These are phyloP conservation scores for Lactifluus hygrophoroides DNA, from an alignment of 768 basidiomycete species.

Conservation along the genomic window DNA sequence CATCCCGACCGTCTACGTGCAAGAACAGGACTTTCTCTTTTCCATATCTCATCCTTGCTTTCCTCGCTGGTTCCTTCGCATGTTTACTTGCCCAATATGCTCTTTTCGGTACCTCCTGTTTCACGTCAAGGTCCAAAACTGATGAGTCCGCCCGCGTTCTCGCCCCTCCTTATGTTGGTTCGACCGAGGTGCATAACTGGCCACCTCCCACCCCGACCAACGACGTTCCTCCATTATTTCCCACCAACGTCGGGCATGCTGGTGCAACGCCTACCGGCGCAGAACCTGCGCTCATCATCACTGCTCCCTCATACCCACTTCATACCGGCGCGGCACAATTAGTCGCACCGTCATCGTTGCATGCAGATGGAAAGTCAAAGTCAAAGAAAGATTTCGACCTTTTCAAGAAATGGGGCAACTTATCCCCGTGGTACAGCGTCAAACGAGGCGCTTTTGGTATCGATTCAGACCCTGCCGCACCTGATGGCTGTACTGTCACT, in stretches of 20 bases:
- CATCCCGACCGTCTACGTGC: conserved; percentile 35
- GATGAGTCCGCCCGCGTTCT: conserved; percentile 23
- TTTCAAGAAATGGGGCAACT: conserved; percentile 75
- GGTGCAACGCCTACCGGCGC: conserved; percentile 76
- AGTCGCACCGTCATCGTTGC: conserved; percentile 39
- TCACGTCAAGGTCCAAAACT: background rate
- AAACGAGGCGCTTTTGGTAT: conserved; percentile 57
- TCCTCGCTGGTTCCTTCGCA: conserved; percentile 13
- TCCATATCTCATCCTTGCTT: conserved; percentile 8
- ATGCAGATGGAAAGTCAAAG: conserved; percentile 15
- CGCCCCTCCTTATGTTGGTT: conserved; percentile 64
- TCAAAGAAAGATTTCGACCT: conserved; percentile 46
- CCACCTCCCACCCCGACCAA: conserved; percentile 74
- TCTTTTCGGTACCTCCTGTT: conserved; percentile 9
- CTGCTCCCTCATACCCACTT: conserved; percentile 70
- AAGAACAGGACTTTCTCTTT: conserved; percentile 2
- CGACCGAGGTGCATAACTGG: conserved; percentile 57
- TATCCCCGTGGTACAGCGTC: conserved; percentile 82
- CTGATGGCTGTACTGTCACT: conserved; percentile 60
- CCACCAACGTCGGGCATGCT: conserved; percentile 66
- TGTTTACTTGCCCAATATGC: conserved; percentile 13
- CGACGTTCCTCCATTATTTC: conserved; percentile 61
- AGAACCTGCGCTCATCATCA: conserved; percentile 62
- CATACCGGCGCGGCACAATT: conserved; percentile 64
- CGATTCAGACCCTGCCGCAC: conserved; percentile 60